These are phyloP conservation scores for Catenaria anguillulae DNA, from an alignment of 371 early-diverging fungal genomes.

Conservation along the genomic window DNA sequence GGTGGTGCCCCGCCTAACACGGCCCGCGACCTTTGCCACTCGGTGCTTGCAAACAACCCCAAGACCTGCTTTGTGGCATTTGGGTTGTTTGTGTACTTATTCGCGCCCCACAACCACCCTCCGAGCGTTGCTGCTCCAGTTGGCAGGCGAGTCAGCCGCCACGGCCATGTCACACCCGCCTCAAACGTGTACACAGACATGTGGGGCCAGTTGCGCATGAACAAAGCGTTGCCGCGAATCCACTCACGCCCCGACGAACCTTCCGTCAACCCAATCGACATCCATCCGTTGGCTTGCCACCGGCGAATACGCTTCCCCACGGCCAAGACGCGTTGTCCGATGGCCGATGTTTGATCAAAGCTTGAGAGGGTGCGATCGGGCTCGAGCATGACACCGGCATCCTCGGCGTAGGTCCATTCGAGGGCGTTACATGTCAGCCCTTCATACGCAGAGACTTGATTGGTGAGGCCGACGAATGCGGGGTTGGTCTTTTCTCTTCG, in stretches of 20 bases:
- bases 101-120: neutral
- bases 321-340: neutral
- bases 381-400: too few relatives aligned
- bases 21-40: neutral
- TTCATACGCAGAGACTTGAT: too few relatives aligned
- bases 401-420: too few relatives aligned
- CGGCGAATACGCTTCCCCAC: neutral
- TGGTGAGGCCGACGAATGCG: too few relatives aligned
- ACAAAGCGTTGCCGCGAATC: neutral
- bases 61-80: neutral
- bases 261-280: neutral
- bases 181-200: neutral
- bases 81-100: neutral
- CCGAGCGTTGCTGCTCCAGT: neutral
- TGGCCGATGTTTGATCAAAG: neutral
- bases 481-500: too few relatives aligned
- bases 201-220: neutral
- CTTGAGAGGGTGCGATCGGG: neutral
- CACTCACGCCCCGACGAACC: neutral
- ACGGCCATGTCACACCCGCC: neutral
- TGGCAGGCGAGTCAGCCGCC: neutral
- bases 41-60: neutral
- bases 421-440: too few relatives aligned
- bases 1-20: neutral
- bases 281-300: neutral